Percentiles rank a stretch among this genome's conserved stretches.
These are phyloP conservation scores for Trametes sanguinea DNA, from an alignment of 768 basidiomycete species.

Conservation along the genomic window DNA sequence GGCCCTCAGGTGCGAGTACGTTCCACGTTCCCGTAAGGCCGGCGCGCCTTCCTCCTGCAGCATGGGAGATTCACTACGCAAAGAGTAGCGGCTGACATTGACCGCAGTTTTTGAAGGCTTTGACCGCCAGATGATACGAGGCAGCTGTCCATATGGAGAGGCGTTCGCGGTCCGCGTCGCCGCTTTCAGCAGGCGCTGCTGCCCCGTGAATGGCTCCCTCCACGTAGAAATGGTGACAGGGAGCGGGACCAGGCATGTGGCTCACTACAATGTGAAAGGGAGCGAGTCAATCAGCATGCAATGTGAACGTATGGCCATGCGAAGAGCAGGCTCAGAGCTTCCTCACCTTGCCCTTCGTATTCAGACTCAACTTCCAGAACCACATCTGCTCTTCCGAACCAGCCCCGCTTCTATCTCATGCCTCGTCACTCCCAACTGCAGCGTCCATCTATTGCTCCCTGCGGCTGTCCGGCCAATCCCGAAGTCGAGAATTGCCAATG, in stretches of 20 bases:
- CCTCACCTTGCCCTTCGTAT: not conserved
- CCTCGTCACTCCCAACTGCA: not conserved
- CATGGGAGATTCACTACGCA: not conserved
- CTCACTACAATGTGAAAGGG: not conserved
- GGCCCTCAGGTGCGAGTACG: not conserved
- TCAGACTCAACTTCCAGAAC: not conserved
- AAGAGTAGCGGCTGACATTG: not conserved
- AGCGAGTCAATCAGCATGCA: constrained; percentile 16
- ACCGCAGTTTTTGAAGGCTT: not conserved
- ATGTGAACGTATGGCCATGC: not conserved
- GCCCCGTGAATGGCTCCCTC: too few relatives aligned
- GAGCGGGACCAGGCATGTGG: not conserved
- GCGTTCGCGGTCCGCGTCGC: too few relatives aligned
- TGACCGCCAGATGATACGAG: not conserved
- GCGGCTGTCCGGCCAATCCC: constrained; percentile 3
- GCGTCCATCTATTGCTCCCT: not conserved
- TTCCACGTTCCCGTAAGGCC: not conserved
- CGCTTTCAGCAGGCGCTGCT: too few relatives aligned
- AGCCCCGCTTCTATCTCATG: not conserved
- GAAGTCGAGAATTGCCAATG: not conserved
- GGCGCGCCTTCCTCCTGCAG: not conserved
- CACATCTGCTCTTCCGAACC: constrained; percentile 2
- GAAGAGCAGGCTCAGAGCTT: constrained; percentile 1
- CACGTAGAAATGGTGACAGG: not conserved
- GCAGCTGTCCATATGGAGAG: not conserved